Conservation (phyloP, 2,329 filamentous ascomycete genomes). For the Aureobasidium sp. region DNA sequence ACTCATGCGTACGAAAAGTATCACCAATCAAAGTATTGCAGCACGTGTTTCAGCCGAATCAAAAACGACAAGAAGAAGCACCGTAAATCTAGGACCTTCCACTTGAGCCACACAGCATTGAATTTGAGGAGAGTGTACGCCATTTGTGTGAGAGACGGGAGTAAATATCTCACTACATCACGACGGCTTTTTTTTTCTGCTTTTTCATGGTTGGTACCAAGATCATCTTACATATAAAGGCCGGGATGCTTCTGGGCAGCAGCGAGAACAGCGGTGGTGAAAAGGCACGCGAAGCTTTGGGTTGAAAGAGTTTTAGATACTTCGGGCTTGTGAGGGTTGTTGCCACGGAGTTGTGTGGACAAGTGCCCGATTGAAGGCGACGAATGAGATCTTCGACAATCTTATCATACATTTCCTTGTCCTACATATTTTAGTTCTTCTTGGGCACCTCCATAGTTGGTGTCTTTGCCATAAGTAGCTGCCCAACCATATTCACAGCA, state of each 20-base stretch:
- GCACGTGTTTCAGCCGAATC: not conserved
- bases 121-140: not conserved
- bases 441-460: slow-evolving; percentile 7
- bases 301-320: too few relatives aligned
- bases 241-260: too few relatives aligned
- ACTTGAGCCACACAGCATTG: not conserved
- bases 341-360: too few relatives aligned
- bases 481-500: slow-evolving; percentile 52
- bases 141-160: not conserved
- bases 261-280: too few relatives aligned
- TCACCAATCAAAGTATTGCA: not conserved
- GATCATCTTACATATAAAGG: not conserved
- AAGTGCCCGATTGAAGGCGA: not conserved
- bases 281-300: too few relatives aligned
- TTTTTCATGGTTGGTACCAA: not conserved
- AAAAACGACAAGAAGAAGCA: not conserved
- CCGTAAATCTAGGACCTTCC: not conserved
- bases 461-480: slow-evolving; percentile 21
- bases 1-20: too few relatives aligned
- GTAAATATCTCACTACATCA: not conserved
- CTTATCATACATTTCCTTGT: not conserved
- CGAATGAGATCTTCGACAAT: not conserved
- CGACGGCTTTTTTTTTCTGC: not conserved
- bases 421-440: slow-evolving; percentile 1
- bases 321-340: too few relatives aligned